Conservation (phyloP, 495 filamentous ascomycete species). For the Physcia stellaris region DNA sequence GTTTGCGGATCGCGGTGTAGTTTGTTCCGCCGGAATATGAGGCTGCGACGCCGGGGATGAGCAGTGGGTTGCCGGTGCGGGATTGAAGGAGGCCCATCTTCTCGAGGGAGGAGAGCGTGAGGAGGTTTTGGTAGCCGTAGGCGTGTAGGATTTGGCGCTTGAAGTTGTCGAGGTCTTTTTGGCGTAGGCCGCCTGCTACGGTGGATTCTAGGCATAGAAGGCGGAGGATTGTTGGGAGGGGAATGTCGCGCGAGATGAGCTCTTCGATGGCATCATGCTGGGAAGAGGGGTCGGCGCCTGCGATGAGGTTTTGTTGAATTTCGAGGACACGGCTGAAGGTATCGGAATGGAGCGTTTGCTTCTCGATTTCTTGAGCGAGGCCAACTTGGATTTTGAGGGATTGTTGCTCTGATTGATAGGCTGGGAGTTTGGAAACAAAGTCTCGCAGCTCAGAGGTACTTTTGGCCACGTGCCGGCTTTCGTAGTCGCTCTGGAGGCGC, state of each 20-base stretch:
- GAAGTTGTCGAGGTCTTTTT: slow-evolving; percentile 77
- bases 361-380: slow-evolving; percentile 88
- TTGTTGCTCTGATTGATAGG: slow-evolving; percentile 87
- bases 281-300: slow-evolving; percentile 72
- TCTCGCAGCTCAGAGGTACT: slow-evolving; percentile 80
- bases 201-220: slow-evolving; percentile 84
- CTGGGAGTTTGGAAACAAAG: slow-evolving; percentile 81
- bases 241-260: slow-evolving; percentile 72
- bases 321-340: slow-evolving; percentile 78
- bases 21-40: slow-evolving; percentile 59
- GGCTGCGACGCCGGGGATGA: slow-evolving; percentile 42
- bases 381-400: slow-evolving; percentile 82
- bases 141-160: slow-evolving; percentile 78
- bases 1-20: slow-evolving; percentile 74
- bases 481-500: slow-evolving; percentile 75
- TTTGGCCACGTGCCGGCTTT: slow-evolving; percentile 77
- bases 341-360: slow-evolving; percentile 74
- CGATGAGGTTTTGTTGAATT: slow-evolving; percentile 92
- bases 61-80: slow-evolving; percentile 55
- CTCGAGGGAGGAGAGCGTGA: slow-evolving; percentile 81
- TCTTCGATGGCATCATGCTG: slow-evolving; percentile 89
- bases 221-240: slow-evolving; percentile 66
- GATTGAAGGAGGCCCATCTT: slow-evolving; percentile 75
- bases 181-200: slow-evolving; percentile 75
- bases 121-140: slow-evolving; percentile 86